Base-by-base conservation (phyloP, 345 rosid species). In the Corymbia maculata region DNA sequence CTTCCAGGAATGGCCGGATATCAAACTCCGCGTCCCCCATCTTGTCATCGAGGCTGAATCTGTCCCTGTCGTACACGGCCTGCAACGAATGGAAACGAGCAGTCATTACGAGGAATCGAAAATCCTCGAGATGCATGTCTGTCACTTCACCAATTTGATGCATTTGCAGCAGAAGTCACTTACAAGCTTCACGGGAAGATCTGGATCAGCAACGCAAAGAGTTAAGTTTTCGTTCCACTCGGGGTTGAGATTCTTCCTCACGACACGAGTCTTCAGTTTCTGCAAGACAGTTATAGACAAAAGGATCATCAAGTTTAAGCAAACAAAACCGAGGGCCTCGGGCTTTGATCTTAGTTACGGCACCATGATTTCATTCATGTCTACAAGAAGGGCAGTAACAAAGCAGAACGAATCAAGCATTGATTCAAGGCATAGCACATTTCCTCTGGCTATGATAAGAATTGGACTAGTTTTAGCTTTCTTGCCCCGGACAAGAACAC, bases 21-120 rank as follows among this genome's bases (percentile, higher is more conserved):
- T 92, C 92, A 88, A 97, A 91, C 89, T 95, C 99, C 5, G 99
- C 98, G 26, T 94, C 94, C 45, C 98, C 99, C 99, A 96, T 96
- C 90, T 92, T 95, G 89, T 97, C 99, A 80, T 97, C 99, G 45
- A 89, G 91, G 30, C 93, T 93, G 90, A 96, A 93, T 12, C 88
- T 44, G 85, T 95, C 99, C 88, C 89, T 90, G 88, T 97, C 98
- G 36, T 95, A 96, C 52, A 96, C 98, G 26, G 86, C 64, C 98
- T 96, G 95, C 87, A 85, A 55, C 64, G 32, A 53, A 24, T 13
- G 4, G 53, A 44, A 47, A 82, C 9, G 44, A 49, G 28, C 36
- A 64, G 36, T 79, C 52, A 28, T 24, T 79, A 50, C 50, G 5
- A 59, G 13, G n/a, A 75, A 9, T 19, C 2, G 6, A 8, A 30